Evolutionary conservation across 2,329 filamentous ascomycete species (phyloP), one percentile per base, ranked within the genome.

Genomic region (Fusarium nematophilum): DNA sequence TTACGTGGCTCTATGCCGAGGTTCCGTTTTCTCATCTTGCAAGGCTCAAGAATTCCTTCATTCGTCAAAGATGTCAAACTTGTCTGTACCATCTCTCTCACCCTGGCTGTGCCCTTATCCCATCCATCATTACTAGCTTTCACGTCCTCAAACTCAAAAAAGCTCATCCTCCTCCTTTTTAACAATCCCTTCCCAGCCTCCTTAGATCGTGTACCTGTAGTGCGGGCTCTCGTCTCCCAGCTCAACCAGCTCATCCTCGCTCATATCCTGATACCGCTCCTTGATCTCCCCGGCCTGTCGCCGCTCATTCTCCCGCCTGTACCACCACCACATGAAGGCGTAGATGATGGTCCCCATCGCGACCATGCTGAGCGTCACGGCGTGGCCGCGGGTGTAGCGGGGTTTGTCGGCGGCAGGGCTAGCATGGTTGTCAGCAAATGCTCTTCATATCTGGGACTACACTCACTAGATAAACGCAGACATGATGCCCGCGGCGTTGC

Each of bases 401-500:
- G 86, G 86, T 1, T 72, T 78, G 42, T 87, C 83, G 1, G 56
- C 51, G 10, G 70, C 75, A 5, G 79, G 75, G 61, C 81, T 83
- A 15, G 17, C 9, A n/a, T n/a, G 21, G 9, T 42, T n/a, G 49
- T 70, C 31, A 69, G 64, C 18, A 30, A 14, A 4, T 25, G 9
- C 21, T 27, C 9, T 5, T 33, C 25, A 18, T 2, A 21, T 5
- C 36, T 9, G 4, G 7, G 11, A 7, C 7, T 1, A 14, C 11
- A 66, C 74, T 64, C 52, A 77, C 75, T 83, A 83, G 48, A 90
- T 85, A 65, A 91, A 92, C 0, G 88, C 85, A 4, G 88, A 83
- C 86, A 92, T 89, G 61, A 93, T 89, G 3, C 90, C 90, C 9
- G 86, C 83, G 13, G 81, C 79, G 61, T 93, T 93, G 3, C 89